Percentiles rank a stretch among this genome's conserved stretches.
Conservation (phyloP, 495 filamentous ascomycete genomes). For the Penicillium paradoxum region DNA sequence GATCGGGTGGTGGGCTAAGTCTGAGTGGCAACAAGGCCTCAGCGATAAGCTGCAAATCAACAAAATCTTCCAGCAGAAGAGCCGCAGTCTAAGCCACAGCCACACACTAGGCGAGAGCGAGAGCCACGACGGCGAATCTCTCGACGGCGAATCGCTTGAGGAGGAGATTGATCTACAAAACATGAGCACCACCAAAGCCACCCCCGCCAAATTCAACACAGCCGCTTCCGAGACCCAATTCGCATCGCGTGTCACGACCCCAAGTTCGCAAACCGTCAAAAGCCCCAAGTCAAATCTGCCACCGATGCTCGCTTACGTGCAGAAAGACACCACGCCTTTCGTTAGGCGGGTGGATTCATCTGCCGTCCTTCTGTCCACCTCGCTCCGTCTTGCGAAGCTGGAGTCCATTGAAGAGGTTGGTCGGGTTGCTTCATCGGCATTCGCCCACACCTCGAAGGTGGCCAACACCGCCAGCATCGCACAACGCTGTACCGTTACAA, state of each 20-base stretch:
- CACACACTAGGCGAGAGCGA: slow-evolving; percentile 30
- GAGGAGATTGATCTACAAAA: slow-evolving; percentile 58
- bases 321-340: slow-evolving; percentile 51
- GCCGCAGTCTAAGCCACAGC: slow-evolving; percentile 19
- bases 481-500: slow-evolving; percentile 67
- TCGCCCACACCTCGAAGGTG: slow-evolving; percentile 71
- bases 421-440: slow-evolving; percentile 55
- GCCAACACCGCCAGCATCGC: slow-evolving; percentile 74
- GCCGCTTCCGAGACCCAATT: slow-evolving; percentile 15
- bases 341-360: slow-evolving; percentile 85
- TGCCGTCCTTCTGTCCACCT: slow-evolving; percentile 70
- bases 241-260: slow-evolving; percentile 41
- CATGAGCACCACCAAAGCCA: slow-evolving; percentile 53
- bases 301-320: slow-evolving; percentile 73
- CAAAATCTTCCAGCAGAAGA: slow-evolving; percentile 51
- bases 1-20: slow-evolving; percentile 91
- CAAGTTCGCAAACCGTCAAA: slow-evolving; percentile 10
- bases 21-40: slow-evolving; percentile 80
- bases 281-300: slow-evolving; percentile 39
- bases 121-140: slow-evolving; percentile 38
- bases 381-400: slow-evolving; percentile 78
- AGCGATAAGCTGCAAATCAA: slow-evolving; percentile 69
- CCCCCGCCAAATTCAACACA: slow-evolving; percentile 12
- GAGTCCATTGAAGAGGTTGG: slow-evolving; percentile 63
- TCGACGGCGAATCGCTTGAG: slow-evolving; percentile 27